Conservation (phyloP, 371 early-diverging fungal genomes). For the Actinomucor elegans region DNA sequence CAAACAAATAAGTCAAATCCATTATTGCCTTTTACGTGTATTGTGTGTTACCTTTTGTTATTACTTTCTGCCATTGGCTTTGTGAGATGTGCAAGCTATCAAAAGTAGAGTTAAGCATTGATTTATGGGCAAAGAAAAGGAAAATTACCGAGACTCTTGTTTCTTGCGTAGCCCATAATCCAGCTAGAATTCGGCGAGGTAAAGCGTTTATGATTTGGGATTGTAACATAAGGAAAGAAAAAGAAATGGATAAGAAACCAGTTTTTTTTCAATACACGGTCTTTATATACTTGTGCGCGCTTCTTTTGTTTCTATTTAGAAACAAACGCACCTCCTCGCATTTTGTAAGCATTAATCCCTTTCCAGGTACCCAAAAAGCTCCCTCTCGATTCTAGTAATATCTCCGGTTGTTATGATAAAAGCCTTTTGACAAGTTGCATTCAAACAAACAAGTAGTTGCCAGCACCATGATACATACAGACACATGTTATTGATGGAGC, state of each 20-base stretch:
- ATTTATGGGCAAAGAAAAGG: neutral
- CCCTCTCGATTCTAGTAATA: constrained; percentile 4
- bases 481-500: neutral
- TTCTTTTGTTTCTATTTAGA: constrained; percentile 18
- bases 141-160: constrained; percentile 39
- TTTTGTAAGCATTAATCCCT: constrained; percentile 4
- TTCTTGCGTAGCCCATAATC: constrained; percentile 40
- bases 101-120: neutral
- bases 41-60: constrained; percentile 4
- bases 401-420: constrained; percentile 2
- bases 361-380: constrained; percentile 1
- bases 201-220: constrained; percentile 43
- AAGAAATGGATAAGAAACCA: neutral
- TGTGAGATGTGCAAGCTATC: constrained; percentile 20
- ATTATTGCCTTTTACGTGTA: neutral
- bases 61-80: constrained; percentile 1
- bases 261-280: neutral
- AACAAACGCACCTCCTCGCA: constrained; percentile 21
- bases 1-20: neutral
- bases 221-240: constrained; percentile 31
- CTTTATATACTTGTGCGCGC: constrained; percentile 7
- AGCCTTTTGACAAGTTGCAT: constrained; percentile 22
- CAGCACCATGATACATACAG: neutral
- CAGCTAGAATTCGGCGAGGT: constrained; percentile 36
- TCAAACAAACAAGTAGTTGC: too few relatives aligned